Evolutionary conservation across 1,284 basidiomycete genomes (phyloP).

Genomic region (Irpex lacteus): DNA sequence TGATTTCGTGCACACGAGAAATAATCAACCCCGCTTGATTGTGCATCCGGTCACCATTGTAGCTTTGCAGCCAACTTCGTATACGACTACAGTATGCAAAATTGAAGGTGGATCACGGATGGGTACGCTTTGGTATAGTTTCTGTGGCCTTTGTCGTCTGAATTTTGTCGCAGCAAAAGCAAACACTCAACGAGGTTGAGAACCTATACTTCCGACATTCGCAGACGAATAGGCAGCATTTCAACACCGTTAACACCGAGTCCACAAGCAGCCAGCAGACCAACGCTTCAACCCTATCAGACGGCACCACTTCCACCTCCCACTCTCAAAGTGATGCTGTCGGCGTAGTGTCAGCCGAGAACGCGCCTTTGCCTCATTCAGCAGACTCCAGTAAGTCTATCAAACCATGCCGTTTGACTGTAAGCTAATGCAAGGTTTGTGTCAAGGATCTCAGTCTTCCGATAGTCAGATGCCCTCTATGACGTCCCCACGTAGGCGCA

Average conservation of each 20-base stretch:
- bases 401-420: not conserved
- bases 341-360: not conserved
- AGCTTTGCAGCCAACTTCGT: conserved; percentile 74
- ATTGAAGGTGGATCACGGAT: conserved; percentile 77
- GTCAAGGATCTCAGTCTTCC: not conserved
- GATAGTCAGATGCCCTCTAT: not conserved
- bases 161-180: conserved; percentile 51
- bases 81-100: conserved; percentile 73
- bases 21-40: not conserved
- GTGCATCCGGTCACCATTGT: not conserved
- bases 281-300: not conserved
- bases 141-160: too few species aligned
- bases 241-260: not conserved
- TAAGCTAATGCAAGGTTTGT: not conserved
- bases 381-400: not conserved
- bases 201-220: conserved; percentile 76
- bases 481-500: not conserved
- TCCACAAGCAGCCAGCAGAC: not conserved
- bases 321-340: not conserved
- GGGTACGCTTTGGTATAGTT: conserved; percentile 45
- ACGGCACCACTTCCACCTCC: not conserved
- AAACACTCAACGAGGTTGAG: conserved; percentile 74
- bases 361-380: not conserved
- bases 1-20: not conserved
- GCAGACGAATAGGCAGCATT: conserved; percentile 24